phyloP scores from a whole-genome alignment of 371 early-diverging fungal species.

The Rhizopus delemar region DNA sequence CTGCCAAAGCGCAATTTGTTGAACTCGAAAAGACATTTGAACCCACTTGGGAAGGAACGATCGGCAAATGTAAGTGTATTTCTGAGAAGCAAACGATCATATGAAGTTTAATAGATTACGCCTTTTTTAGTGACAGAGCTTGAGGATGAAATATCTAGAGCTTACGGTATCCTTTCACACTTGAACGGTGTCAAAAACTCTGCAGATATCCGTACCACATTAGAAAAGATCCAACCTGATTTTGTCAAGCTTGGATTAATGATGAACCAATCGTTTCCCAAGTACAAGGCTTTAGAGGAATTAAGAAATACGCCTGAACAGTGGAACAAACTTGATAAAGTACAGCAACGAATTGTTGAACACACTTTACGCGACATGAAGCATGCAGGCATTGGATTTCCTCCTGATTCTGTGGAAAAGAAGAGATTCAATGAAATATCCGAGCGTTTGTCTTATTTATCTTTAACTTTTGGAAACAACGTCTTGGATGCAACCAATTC shows the following conservation, averaged over 20 bases:
- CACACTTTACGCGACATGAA: conserved; percentile 59
- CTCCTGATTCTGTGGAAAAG: conserved; percentile 52
- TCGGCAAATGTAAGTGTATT: conserved; percentile 53
- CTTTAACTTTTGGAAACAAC: conserved; percentile 60
- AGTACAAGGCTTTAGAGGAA: conserved; percentile 57
- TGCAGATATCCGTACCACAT: conserved; percentile 55
- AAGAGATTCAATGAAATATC: conserved; percentile 61
- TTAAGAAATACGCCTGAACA: conserved; percentile 36
- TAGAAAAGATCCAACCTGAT: conserved; percentile 61
- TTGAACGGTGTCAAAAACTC: conserved; percentile 65
- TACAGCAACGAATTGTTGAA: conserved; percentile 63
- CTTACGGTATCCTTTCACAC: conserved; percentile 60
- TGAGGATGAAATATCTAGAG: conserved; percentile 58
- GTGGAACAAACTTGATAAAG: conserved; percentile 50
- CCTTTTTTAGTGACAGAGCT: conserved; percentile 49
- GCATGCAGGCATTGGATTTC: conserved; percentile 63
- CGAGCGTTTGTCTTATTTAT: conserved; percentile 57
- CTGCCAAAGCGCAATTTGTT: conserved; percentile 49
- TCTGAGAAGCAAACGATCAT: background rate
- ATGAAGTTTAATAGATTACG: background rate
- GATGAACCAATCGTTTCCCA: conserved; percentile 62
- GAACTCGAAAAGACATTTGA: conserved; percentile 52
- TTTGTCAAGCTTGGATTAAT: conserved; percentile 54
- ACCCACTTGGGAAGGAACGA: conserved; percentile 67
- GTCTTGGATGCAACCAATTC: conserved; percentile 67